Evolutionary conservation across 352 stramenopile genomes (phyloP), one percentile per base, ranked within the genome.

Genomic region (Globisporangium camurandrum): DNA sequence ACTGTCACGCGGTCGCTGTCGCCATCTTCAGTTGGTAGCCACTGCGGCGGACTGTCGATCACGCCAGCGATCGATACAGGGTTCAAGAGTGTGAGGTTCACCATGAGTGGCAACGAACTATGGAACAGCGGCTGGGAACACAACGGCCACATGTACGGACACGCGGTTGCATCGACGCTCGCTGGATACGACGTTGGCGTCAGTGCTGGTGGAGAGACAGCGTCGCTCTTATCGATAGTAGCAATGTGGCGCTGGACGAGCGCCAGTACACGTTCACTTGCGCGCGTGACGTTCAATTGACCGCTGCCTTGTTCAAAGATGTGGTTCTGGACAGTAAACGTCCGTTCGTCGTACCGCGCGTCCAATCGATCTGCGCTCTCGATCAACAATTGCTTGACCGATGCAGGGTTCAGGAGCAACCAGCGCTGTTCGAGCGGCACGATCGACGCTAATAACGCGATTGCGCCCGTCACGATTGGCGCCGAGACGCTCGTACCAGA

Each of bases 31-130:
- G 53, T 60, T 4, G 56, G 60, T 24, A 79, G 55, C 76, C 76
- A 92, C 33, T 69, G 58, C 4, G 81, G 78, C 8, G 66, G 37
- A 11, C 61, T 66, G 10, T 72, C 64, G 17, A 92, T 54, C 9
- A 55, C 65, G 4, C 67, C 75, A 6, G 70, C 66, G 20, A 87
- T 61, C 22, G 71, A 73, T 0, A 49, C 62, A 4, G 78, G 75
- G 39, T 92, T 88, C 31, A 88, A 37, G n/a, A 91, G 61, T 23
- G 85, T 95, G n/a, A 95, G 52, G 50, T 95, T 95, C 19, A 92
- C 60, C 57, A 87, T 79, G 16, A 91, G 58, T 6, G 84, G 84
- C 7, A 89, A 44, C 24, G 75, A 82, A 14, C 61, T 76, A 49
- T 85, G 64, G 49, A 83, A 93, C 40, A 95, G 62, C 10, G 83